Percentiles rank a stretch among this genome's conserved stretches.
phyloP scores from a whole-genome alignment of 371 early-diverging fungal species.

The Chytridium lagenaria region DNA sequence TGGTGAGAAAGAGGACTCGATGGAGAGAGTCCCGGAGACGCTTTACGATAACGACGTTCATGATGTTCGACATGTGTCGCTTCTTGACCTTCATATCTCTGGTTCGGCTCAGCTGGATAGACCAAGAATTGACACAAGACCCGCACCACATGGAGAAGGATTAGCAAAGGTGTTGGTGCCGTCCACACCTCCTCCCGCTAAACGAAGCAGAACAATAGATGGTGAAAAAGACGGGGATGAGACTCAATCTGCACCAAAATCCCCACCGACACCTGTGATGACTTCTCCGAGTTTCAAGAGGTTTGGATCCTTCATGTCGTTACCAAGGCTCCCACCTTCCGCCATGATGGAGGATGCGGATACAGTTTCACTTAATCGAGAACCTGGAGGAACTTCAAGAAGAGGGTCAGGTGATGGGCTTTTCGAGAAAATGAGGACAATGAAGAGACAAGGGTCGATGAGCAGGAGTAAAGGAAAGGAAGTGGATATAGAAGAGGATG shows the following conservation, averaged over 20 bases:
- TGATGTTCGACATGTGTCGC: neutral
- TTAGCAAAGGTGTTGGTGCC: neutral
- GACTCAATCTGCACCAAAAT: neutral
- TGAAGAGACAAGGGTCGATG: too few relatives aligned
- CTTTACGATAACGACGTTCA: neutral
- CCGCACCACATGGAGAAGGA: neutral
- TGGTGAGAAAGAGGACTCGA: neutral
- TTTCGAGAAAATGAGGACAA: too few relatives aligned
- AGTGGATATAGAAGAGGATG: too few relatives aligned
- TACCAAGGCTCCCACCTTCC: neutral
- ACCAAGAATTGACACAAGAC: neutral
- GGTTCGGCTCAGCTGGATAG: neutral
- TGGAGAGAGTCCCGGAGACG: conserved; percentile 14
- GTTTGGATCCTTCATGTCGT: conserved; percentile 6
- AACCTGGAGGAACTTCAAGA: too few relatives aligned
- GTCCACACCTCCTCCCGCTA: neutral
- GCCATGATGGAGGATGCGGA: neutral
- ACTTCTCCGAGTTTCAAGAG: neutral
- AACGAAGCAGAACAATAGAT: neutral
- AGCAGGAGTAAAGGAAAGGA: too few relatives aligned
- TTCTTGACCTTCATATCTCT: neutral
- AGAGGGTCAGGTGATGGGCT: too few relatives aligned
- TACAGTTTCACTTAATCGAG: too few relatives aligned
- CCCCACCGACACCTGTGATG: conserved; percentile 14
- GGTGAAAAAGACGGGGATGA: neutral